A percentile compares a stretch with the other conserved stretches of the same genome.
These are phyloP conservation scores for Vigna mungo DNA, from an alignment of 306 rosid genomes.

Conservation along the genomic window DNA sequence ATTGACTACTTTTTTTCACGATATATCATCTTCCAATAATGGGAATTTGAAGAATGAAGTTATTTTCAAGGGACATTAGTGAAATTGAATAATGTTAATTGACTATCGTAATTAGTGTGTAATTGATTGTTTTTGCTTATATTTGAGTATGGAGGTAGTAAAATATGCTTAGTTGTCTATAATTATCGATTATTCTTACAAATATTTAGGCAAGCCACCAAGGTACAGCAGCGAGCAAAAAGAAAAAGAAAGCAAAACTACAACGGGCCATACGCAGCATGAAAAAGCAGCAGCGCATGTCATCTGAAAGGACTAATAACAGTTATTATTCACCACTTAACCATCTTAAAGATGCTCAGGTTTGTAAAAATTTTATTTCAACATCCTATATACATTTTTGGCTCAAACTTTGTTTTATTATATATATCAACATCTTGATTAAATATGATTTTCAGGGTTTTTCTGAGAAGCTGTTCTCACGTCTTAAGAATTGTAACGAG, in stretches of 20 bases:
- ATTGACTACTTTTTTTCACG: too few species aligned
- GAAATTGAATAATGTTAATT: too few species aligned
- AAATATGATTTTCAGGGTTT: constrained; percentile 70
- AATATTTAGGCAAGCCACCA: constrained; percentile 75
- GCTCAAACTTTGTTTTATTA: constrained; percentile 30
- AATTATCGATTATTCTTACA: constrained; percentile 2
- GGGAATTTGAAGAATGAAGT: too few species aligned
- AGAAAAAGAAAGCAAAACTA: constrained; percentile 82
- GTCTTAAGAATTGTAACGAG: constrained; percentile 70
- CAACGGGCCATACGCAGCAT: constrained; percentile 80
- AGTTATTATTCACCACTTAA: constrained; percentile 83
- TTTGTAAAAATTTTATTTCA: constrained; percentile 42
- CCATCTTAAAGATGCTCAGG: constrained; percentile 92
- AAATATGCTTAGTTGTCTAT: background rate
- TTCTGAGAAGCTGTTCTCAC: constrained; percentile 81
- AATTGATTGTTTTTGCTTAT: too few species aligned
- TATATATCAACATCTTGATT: constrained; percentile 34
- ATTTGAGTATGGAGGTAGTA: background rate
- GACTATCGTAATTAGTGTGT: too few species aligned
- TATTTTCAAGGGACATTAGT: too few species aligned
- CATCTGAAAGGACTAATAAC: constrained; percentile 60
- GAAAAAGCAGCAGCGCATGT: constrained; percentile 72
- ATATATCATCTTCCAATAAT: too few species aligned
- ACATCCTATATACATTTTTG: background rate
- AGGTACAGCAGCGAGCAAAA: constrained; percentile 92